Evolutionary conservation across 2,329 filamentous ascomycete genomes (phyloP).

Genomic region (Colletotrichum tamarilloi): DNA sequence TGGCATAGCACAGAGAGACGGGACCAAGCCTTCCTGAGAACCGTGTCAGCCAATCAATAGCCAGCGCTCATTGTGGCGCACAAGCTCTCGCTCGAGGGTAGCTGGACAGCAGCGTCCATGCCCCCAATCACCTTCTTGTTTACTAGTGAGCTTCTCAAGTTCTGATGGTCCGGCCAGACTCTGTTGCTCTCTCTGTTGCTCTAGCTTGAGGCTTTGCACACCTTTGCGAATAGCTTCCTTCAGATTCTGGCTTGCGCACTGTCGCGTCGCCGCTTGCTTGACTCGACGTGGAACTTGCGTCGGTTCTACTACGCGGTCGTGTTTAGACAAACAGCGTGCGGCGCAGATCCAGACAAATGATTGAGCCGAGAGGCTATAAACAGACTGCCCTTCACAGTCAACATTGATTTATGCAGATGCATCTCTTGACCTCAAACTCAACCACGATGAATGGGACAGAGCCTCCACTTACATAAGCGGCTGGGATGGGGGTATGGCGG

Average conservation of each 20-base stretch:
- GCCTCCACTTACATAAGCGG: not conserved
- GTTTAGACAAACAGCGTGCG: not conserved
- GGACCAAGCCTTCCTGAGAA: conserved; percentile 18
- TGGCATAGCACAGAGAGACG: conserved; percentile 28
- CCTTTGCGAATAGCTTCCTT: conserved; percentile 26
- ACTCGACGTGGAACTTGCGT: not conserved
- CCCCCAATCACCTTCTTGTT: conserved; percentile 21
- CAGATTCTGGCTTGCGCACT: conserved; percentile 15
- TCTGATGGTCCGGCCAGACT: not conserved
- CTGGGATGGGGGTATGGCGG: not conserved
- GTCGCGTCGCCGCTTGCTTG: conserved; percentile 11
- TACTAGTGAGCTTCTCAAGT: not conserved
- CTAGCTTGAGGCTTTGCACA: conserved; percentile 1
- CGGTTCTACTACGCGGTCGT: not conserved
- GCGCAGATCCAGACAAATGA: not conserved
- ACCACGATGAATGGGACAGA: not conserved
- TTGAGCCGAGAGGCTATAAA: not conserved
- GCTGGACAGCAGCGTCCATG: not conserved
- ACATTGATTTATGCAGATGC: not conserved
- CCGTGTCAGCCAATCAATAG: conserved; percentile 15
- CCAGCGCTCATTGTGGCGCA: not conserved
- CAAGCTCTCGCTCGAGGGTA: conserved; percentile 3
- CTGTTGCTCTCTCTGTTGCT: too few relatives aligned
- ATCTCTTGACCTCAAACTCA: too few relatives aligned
- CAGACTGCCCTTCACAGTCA: not conserved